Base-by-base conservation (phyloP, 192 early-diverging fungal species). In the Coemansia sp. region DNA sequence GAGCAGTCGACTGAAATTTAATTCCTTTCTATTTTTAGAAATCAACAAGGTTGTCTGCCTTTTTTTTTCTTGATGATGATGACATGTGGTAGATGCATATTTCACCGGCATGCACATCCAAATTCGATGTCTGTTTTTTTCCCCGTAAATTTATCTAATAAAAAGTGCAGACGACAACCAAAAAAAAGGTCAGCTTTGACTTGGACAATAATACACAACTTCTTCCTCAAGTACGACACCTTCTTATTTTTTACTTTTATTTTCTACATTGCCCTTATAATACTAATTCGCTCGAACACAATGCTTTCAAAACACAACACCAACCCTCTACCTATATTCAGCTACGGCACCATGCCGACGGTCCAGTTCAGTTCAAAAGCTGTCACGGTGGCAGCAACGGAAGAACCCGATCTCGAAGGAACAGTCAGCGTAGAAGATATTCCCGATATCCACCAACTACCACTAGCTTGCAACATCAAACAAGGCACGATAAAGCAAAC, bases 341-440 rank as follows among this genome's bases (percentile, higher is more conserved):
- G 52, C 18, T 64, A 70, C 61, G 56, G 68, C 22, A 35, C 14
- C 6, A 34, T 54, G 36, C 60, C 68, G 20, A 41, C 60, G 7
- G 69, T 71, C 36, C 58, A 71, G 63, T 71, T 76, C 61, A 76
- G 75, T 56, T 63, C 69, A 17, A 71, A 71, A 43, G 38, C 75
- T 1, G 66, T 71, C 14, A 65, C 66, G 4, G 69, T 71, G 51
- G 32, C 51, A 4, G 38, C 48, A n/a, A 35, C n/a, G 32, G 45
- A 51, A 32, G 75, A 76, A 51, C 33, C 61, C 64, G 65, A 71
- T 28, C 57, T 76, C 11, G 65, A 76, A 12, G 75, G 69, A 60
- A 59, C 51, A 1, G 18, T 71, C 33, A 60, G 57, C 11, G 62
- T 60, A 28, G 75, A 76, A 32, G 75, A 76, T 39, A 58, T 76